Base-by-base conservation (phyloP, 2,329 filamentous ascomycete genomes). In the Xylaria sp. region DNA sequence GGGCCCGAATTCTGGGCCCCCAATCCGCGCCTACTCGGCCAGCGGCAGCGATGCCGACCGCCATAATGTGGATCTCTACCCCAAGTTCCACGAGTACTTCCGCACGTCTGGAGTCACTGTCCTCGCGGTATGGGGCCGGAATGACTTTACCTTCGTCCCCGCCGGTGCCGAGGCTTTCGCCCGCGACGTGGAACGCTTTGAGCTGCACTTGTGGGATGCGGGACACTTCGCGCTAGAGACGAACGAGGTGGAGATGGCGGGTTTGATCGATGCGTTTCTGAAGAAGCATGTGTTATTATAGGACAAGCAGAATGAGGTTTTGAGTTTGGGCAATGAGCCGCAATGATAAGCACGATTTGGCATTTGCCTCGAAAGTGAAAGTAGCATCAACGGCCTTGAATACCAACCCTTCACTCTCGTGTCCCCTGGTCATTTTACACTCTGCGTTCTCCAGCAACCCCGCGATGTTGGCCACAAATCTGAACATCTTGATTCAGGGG, bases 41-140 rank as follows among this genome's bases (percentile, higher is more conserved):
- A 72, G 70, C 2, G 63, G 70, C 13, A 63, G 67, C 11, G 53
- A 63, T 4, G 60, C 66, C 8, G 68, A 76, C 43, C 72, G 77
- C 19, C 62, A 73, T 0, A 87, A 86, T 62, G 61, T 85, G 2
- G 57, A 63, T 0, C 63, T 80, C n/a, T 85, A 86, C 62, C 77
- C 79, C 0, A 60, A 72, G 9, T 84, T 83, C 50, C 84, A 87
- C 26, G 69, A 76, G 43, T 86, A 80, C 55, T 77, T 86, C 41
- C 70, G 78, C 3, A 66, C 72, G 7, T 78, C 72, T 0, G 69
- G 78, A 44, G 76, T 84, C 0, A 82, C 83, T 0, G 63, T 86
- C 2, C 64, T 87, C 56, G 80, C 81, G 1, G 73, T 79, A 2
- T 87, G 84, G 84, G 83, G 84, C 0, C 79, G 78, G 69, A 76